These are phyloP conservation scores for Mayamaea pseudoterrestris DNA, from an alignment of 108 stramenopile species.

Conservation along the genomic window DNA sequence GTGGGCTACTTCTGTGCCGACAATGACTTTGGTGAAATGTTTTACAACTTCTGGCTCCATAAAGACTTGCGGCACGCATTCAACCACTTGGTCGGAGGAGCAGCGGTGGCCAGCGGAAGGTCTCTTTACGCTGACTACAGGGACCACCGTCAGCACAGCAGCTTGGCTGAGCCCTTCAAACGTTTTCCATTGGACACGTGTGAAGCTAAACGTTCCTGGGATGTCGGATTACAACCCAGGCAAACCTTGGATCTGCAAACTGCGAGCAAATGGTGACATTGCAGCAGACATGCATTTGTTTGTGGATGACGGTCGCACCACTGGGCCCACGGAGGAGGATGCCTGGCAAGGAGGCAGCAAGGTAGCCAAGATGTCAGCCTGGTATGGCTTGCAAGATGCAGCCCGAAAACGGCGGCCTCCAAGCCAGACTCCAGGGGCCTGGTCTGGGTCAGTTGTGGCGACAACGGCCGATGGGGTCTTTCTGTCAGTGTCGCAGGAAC, in stretches of 20 bases:
- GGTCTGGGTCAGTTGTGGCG: slow-evolving; percentile 10
- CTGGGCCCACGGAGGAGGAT: slow-evolving; percentile 2
- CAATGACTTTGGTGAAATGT: slow-evolving; percentile 32
- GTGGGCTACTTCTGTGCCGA: slow-evolving; percentile 10
- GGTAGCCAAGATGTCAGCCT: slow-evolving; percentile 1
- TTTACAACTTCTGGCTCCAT: slow-evolving; percentile 23
- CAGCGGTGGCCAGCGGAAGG: slow-evolving; percentile 3
- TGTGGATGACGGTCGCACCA: slow-evolving; percentile 21
- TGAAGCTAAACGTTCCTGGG: slow-evolving; percentile 32
- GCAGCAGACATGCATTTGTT: slow-evolving; percentile 18
- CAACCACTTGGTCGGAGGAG: slow-evolving; percentile 21
- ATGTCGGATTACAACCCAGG: slow-evolving; percentile 11
- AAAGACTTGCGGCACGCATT: slow-evolving; percentile 1
- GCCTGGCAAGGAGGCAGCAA: slow-evolving; percentile 8
- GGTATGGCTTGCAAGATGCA: slow-evolving; percentile 29
- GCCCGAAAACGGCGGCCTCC: slow-evolving; percentile 13
- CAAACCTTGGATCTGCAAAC: slow-evolving; percentile 19
- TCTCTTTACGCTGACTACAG: too few species aligned
- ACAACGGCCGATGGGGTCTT: slow-evolving; percentile 9
- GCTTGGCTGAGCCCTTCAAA: slow-evolving; percentile 15
- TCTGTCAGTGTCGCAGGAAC: slow-evolving; percentile 6
- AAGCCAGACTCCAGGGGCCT: slow-evolving; percentile 9
- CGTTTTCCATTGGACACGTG: slow-evolving; percentile 20
- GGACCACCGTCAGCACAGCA: too few species aligned
- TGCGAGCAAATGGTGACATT: slow-evolving; percentile 5